These are phyloP conservation scores for Grosmannia clavigera DNA, from an alignment of 2,329 filamentous ascomycete genomes.

Conservation along the genomic window DNA sequence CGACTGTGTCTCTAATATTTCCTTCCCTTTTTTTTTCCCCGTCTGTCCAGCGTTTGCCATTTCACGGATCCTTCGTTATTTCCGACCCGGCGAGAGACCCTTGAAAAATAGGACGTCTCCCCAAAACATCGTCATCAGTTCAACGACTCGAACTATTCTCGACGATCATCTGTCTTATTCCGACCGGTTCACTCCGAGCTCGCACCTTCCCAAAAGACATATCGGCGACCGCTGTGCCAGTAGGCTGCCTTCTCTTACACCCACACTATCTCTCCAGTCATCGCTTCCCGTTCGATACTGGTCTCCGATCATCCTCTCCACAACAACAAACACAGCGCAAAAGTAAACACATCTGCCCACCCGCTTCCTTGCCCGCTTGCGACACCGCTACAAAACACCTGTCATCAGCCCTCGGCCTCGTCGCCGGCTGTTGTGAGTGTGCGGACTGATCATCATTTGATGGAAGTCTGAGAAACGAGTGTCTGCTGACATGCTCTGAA, in stretches of 20 bases:
- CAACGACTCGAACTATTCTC: background rate
- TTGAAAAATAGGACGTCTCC: background rate
- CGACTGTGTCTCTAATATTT: background rate
- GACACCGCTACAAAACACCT: conserved; percentile 4
- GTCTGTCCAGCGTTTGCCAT: conserved; percentile 1
- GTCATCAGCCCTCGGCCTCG: conserved; percentile 12
- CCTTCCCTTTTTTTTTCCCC: background rate
- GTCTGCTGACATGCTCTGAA: conserved; percentile 12
- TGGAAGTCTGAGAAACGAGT: conserved; percentile 10
- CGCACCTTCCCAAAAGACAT: background rate
- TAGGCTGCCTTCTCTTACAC: background rate
- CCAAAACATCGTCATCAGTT: background rate
- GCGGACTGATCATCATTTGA: conserved; percentile 10
- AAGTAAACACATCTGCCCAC: background rate
- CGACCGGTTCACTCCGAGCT: conserved; percentile 9
- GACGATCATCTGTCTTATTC: background rate
- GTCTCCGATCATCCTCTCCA: background rate
- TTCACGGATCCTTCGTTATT: background rate
- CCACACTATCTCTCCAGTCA: background rate
- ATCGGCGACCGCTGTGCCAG: background rate
- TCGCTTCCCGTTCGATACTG: background rate
- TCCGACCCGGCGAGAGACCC: background rate
- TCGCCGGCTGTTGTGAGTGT: conserved; percentile 15
- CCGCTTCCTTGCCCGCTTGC: background rate
- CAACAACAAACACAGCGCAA: background rate